Percentiles rank a stretch among this genome's conserved stretches.
Evolutionary conservation across 148 eudicot species (phyloP).

Genomic region (Vaccinium myrtillus): DNA sequence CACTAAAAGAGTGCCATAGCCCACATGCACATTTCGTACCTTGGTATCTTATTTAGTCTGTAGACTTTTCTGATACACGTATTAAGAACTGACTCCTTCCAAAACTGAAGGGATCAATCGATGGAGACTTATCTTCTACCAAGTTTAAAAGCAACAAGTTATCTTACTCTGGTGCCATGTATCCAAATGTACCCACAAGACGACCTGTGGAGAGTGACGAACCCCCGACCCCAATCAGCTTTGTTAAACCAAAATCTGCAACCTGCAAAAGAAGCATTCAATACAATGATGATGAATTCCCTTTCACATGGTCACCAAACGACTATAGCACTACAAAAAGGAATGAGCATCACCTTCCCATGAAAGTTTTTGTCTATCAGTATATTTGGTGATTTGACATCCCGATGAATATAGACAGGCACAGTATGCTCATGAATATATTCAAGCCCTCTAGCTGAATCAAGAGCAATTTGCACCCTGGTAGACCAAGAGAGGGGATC

Average conservation of each 20-base stretch:
- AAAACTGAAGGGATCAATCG: neutral
- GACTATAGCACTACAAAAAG: neutral
- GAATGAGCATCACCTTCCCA: conserved; percentile 53
- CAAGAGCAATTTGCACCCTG: conserved; percentile 93
- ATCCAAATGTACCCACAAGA: conserved; percentile 57
- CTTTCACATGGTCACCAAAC: neutral
- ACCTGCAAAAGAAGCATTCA: conserved; percentile 46
- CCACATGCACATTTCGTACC: too few relatives aligned
- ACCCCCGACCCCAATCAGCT: conserved; percentile 73
- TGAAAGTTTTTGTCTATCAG: conserved; percentile 73
- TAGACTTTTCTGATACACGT: neutral
- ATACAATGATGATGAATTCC: too few relatives aligned
- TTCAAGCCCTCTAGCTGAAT: conserved; percentile 97
- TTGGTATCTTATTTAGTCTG: too few relatives aligned
- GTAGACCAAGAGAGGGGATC: conserved; percentile 69
- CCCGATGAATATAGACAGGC: conserved; percentile 90
- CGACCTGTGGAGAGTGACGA: conserved; percentile 76
- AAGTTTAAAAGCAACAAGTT: neutral
- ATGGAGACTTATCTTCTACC: neutral
- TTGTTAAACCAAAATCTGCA: conserved; percentile 96
- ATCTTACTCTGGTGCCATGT: too few relatives aligned
- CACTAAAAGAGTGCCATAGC: too few relatives aligned
- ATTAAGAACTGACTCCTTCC: neutral
- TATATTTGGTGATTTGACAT: conserved; percentile 90
- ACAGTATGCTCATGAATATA: conserved; percentile 97